phyloP scores from a whole-genome alignment of 2,329 filamentous ascomycete genomes.

The Dothiorella sarmentorum region DNA sequence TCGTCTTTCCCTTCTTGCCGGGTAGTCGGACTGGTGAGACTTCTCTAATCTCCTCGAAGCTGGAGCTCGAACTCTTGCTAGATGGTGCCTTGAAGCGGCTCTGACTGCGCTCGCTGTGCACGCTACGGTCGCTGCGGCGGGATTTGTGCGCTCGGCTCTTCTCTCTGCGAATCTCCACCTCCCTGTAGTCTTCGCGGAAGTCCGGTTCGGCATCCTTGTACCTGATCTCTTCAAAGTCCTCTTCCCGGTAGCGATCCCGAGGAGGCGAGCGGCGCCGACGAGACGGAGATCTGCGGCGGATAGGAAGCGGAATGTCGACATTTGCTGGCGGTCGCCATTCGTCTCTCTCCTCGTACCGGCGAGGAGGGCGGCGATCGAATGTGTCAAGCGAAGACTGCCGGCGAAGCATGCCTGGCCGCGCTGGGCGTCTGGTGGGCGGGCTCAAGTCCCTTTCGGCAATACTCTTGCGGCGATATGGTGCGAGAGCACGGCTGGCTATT shows the following conservation, averaged over 20 bases:
- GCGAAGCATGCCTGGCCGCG: constrained; percentile 67
- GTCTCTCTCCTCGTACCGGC: constrained; percentile 55
- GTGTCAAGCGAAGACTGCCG: constrained; percentile 88
- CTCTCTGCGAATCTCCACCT: constrained; percentile 47
- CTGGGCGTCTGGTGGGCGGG: constrained; percentile 51
- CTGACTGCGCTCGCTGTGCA: constrained; percentile 23
- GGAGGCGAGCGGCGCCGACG: constrained; percentile 51
- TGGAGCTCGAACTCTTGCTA: constrained; percentile 26
- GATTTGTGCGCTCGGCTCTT: constrained; percentile 32
- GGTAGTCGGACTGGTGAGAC: constrained; percentile 32
- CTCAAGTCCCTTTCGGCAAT: constrained; percentile 55
- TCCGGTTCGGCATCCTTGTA: constrained; percentile 34
- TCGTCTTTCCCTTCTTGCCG: constrained; percentile 75
- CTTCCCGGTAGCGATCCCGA: constrained; percentile 58
- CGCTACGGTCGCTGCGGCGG: constrained; percentile 20
- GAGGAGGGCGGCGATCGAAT: constrained; percentile 71
- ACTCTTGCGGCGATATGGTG: constrained; percentile 57
- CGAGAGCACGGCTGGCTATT: constrained; percentile 51
- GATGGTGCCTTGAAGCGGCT: constrained; percentile 13
- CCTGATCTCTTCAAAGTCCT: constrained; percentile 63
- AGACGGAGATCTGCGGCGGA: constrained; percentile 52
- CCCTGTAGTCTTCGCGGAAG: constrained; percentile 44
- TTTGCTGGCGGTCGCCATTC: constrained; percentile 63
- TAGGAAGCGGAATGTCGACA: constrained; percentile 66
- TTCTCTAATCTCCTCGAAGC: constrained; percentile 35